Base-by-base conservation (phyloP, 2,329 filamentous ascomycete genomes). In the Stachybotrys chartarum region DNA sequence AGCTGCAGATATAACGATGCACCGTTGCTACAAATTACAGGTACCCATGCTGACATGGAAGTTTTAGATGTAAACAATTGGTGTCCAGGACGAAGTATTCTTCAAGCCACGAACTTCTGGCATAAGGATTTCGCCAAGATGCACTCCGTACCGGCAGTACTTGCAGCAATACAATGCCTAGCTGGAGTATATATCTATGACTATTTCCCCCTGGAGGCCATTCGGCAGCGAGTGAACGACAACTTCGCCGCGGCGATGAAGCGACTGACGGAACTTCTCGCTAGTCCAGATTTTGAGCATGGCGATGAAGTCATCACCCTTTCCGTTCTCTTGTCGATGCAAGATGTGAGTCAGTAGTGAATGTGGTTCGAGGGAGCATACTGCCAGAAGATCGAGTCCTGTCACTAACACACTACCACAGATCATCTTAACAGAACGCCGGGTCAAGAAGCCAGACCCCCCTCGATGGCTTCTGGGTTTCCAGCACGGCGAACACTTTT, bases 181-280 rank as follows among this genome's bases (percentile, higher is more conserved):
- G 70, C 72, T 3, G 72, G 71, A 1, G 68, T 73, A 1, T 75
- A 75, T 32, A 70, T 75, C 6, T 72, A 73, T 55, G 72, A 75
- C 55, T 75, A 74, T 39, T 55, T 68, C 16, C 71, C 71, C 1
- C 60, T 66, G 31, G 64, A 70, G 8, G 57, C 57, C 6, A 60
- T 75, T 12, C 63, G 65, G 16, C 59, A 59, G 10, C 63, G 66
- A 12, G 68, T 73, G 53, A 73, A 73, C 48, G 54, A 66, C 11
- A 64, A 65, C 18, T 73, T 72, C 55, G 46, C 50, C 11, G 53
- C 59, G 17, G 69, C 70, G 5, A 69, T 72, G 46, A 32, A 56
- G 3, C 66, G 70, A 5, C 62, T 72, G 30, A 63, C 60, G 14
- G 50, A 57, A 6, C 60, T 73, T 31, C 63, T 73, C 0, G 35